These are phyloP conservation scores for Fusarium subtropicale DNA, from an alignment of 2,329 filamentous ascomycete species.

Conservation along the genomic window DNA sequence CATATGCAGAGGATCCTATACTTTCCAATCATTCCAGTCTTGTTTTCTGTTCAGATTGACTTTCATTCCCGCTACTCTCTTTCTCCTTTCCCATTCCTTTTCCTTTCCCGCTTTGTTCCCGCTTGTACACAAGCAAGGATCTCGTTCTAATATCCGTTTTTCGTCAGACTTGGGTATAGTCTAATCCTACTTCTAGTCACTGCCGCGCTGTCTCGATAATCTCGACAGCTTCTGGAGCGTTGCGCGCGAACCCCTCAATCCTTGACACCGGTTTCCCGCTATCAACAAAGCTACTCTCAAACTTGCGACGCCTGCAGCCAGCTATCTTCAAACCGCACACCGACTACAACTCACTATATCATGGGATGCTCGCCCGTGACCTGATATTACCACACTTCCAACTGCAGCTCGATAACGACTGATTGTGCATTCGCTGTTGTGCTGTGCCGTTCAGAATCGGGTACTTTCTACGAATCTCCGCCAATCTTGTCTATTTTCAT, in stretches of 20 bases:
- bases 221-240: slow-evolving; percentile 9
- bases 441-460: slow-evolving; percentile 9
- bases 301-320: slow-evolving; percentile 39
- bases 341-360: slow-evolving; percentile 42
- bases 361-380: slow-evolving; percentile 45
- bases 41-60: slow-evolving; percentile 11
- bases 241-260: slow-evolving; percentile 36
- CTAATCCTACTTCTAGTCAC: slow-evolving; percentile 32
- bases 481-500: slow-evolving; percentile 27
- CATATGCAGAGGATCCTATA: background rate
- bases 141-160: slow-evolving; percentile 26
- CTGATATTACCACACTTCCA: slow-evolving; percentile 34
- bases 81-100: background rate
- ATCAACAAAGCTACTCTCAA: slow-evolving; percentile 42
- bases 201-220: slow-evolving; percentile 21
- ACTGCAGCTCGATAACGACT: slow-evolving; percentile 29
- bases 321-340: slow-evolving; percentile 37
- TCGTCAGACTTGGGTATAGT: slow-evolving; percentile 25
- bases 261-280: slow-evolving; percentile 40
- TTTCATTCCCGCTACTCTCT: slow-evolving; percentile 16
- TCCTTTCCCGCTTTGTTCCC: slow-evolving; percentile 38
- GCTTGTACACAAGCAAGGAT: slow-evolving; percentile 32
- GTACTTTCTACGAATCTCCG: slow-evolving; percentile 15
- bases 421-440: slow-evolving; percentile 13
- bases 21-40: slow-evolving; percentile 20